phyloP scores from a whole-genome alignment of 306 rosid genomes.

The Trichosanthes truncata region DNA sequence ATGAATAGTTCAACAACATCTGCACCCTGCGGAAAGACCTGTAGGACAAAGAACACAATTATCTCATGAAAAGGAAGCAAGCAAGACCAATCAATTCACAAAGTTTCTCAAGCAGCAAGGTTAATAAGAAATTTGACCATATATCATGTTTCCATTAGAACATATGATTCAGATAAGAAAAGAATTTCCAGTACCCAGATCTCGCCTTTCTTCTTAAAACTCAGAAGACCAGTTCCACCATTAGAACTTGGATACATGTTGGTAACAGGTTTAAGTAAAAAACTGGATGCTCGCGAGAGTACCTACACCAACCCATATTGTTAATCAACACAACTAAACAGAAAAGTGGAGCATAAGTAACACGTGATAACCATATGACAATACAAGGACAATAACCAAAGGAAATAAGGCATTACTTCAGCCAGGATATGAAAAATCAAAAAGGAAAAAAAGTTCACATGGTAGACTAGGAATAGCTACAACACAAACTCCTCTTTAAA shows the following conservation, averaged over 20 bases:
- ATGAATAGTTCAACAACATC: constrained; percentile 88
- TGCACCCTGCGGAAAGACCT: constrained; percentile 86
- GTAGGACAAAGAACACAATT: constrained; percentile 27
- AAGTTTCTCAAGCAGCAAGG: neutral
- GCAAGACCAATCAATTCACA: neutral
- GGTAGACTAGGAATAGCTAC: neutral
- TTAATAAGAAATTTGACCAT: constrained; percentile 6
- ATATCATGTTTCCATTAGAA: constrained; percentile 15
- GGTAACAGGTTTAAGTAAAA: constrained; percentile 79
- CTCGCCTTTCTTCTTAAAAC: constrained; percentile 74
- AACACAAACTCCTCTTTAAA: neutral
- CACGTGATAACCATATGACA: neutral
- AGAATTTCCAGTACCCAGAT: constrained; percentile 56
- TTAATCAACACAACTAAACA: neutral
- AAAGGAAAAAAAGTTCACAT: neutral
- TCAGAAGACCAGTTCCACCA: constrained; percentile 74
- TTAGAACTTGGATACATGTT: constrained; percentile 60
- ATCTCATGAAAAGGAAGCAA: neutral
- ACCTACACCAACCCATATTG: constrained; percentile 46
- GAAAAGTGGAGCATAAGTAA: neutral
- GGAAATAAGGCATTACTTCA: neutral
- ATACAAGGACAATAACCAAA: neutral
- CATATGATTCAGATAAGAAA: constrained; percentile 9
- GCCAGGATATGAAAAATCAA: neutral
- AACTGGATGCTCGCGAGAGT: constrained; percentile 75